A percentile compares a stretch with the other conserved stretches of the same genome.
phyloP scores from a whole-genome alignment of 2,329 filamentous ascomycete species.

The Thelonectria blattea region DNA sequence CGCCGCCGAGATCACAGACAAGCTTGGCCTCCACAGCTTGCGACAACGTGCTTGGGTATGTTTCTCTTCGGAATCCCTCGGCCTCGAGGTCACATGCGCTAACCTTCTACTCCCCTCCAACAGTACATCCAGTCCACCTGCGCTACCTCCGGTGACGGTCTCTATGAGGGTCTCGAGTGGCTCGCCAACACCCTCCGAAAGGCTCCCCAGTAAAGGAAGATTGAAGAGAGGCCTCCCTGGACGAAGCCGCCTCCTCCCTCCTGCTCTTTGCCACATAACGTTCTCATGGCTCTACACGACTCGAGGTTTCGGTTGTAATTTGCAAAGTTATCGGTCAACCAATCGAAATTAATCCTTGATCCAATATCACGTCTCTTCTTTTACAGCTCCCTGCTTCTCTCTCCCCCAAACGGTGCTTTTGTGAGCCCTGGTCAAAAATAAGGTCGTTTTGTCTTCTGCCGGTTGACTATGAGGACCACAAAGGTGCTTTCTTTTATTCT shows the following conservation, averaged over 20 bases:
- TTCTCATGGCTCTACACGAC: constrained; percentile 48
- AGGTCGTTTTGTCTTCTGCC: constrained; percentile 26
- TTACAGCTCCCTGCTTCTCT: constrained; percentile 34
- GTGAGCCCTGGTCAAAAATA: constrained; percentile 40
- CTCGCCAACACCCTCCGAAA: constrained; percentile 84
- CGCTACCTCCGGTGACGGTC: constrained; percentile 98
- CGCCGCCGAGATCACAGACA: constrained; percentile 99
- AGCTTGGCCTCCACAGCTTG: constrained; percentile 98
- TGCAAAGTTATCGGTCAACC: constrained; percentile 60
- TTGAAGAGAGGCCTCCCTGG: constrained; percentile 42
- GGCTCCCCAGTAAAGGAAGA: constrained; percentile 67
- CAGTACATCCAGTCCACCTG: constrained; percentile 99
- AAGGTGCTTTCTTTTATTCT: constrained; percentile 38
- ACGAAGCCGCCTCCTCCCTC: constrained; percentile 44
- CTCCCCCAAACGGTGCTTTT: constrained; percentile 39
- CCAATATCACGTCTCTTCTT: constrained; percentile 41
- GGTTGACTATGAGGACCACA: constrained; percentile 36
- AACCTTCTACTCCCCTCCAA: constrained; percentile 29
- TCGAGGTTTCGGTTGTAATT: constrained; percentile 64
- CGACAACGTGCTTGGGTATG: constrained; percentile 98
- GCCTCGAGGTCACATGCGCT: constrained; percentile 27
- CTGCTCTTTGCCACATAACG: constrained; percentile 50
- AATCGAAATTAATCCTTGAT: constrained; percentile 60
- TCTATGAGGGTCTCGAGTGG: constrained; percentile 98
- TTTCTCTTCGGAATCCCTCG: constrained; percentile 30